Evolutionary conservation across 2,329 filamentous ascomycete species (phyloP).

Genomic region (Penicillium sp.): DNA sequence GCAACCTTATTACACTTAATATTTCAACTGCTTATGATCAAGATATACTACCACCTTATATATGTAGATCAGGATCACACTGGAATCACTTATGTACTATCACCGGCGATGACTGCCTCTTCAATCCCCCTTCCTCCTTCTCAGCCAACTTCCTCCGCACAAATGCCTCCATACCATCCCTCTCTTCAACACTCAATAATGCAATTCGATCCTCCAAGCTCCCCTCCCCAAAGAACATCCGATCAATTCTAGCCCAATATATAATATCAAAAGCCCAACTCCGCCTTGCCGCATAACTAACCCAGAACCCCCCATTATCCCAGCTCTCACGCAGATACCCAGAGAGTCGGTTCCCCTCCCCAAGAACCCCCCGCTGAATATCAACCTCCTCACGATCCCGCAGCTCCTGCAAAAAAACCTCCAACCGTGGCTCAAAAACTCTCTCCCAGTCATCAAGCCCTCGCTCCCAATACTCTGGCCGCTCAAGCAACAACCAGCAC

Average conservation of each 20-base stretch:
- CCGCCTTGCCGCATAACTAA: slow-evolving; percentile 20
- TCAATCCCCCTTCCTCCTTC: background rate
- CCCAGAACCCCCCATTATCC: slow-evolving; percentile 24
- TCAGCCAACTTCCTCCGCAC: slow-evolving; percentile 19
- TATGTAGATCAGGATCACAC: too few relatives aligned
- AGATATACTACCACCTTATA: too few relatives aligned
- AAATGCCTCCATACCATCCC: slow-evolving; percentile 16
- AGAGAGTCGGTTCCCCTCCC: slow-evolving; percentile 4
- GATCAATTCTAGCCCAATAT: slow-evolving; percentile 19
- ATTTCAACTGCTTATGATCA: too few relatives aligned
- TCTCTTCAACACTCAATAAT: slow-evolving; percentile 21
- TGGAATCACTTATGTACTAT: background rate
- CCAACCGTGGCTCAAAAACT: slow-evolving; percentile 13
- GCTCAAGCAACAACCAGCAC: slow-evolving; percentile 25
- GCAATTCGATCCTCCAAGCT: slow-evolving; percentile 15
- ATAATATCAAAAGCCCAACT: slow-evolving; percentile 25
- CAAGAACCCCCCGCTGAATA: background rate
- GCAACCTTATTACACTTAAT: background rate
- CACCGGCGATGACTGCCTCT: background rate
- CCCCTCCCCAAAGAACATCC: slow-evolving; percentile 24
- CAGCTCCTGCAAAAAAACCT: slow-evolving; percentile 20
- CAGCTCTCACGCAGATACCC: slow-evolving; percentile 20
- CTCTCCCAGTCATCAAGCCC: slow-evolving; percentile 22
- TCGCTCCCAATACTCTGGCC: slow-evolving; percentile 22
- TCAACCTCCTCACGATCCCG: background rate